Conservation (phyloP, 2,329 filamentous ascomycete genomes). For the Capronia coronata region DNA sequence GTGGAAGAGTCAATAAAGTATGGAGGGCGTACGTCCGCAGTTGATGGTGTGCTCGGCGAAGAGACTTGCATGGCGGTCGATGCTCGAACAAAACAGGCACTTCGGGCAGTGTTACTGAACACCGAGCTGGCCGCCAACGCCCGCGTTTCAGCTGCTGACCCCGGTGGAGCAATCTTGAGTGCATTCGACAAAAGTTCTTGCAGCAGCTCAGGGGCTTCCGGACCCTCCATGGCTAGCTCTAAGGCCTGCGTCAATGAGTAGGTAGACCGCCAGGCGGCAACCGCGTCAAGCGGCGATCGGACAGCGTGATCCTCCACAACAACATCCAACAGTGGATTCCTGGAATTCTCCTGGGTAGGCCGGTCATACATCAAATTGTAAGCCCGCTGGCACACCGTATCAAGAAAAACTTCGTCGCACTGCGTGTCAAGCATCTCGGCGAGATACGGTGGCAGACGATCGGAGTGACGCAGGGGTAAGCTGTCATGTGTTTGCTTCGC, state of each 20-base stretch:
- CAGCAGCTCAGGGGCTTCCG: slow-evolving; percentile 41
- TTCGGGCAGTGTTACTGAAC: slow-evolving; percentile 46
- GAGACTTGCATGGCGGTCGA: slow-evolving; percentile 48
- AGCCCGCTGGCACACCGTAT: slow-evolving; percentile 72
- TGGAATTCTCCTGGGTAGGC: slow-evolving; percentile 58
- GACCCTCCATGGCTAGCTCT: slow-evolving; percentile 51
- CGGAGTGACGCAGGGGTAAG: slow-evolving; percentile 50
- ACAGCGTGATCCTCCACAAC: slow-evolving; percentile 82
- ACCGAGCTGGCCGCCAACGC: slow-evolving; percentile 55
- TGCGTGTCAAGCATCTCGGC: slow-evolving; percentile 68
- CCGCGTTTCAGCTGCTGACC: slow-evolving; percentile 61
- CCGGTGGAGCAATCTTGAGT: slow-evolving; percentile 66
- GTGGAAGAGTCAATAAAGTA: slow-evolving; percentile 51
- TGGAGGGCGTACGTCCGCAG: slow-evolving; percentile 27
- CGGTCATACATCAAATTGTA: slow-evolving; percentile 87
- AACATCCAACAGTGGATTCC: slow-evolving; percentile 68
- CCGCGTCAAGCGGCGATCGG: slow-evolving; percentile 77
- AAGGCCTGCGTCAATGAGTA: slow-evolving; percentile 65
- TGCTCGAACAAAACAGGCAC: slow-evolving; percentile 32
- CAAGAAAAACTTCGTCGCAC: slow-evolving; percentile 73
- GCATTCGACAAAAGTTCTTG: slow-evolving; percentile 59
- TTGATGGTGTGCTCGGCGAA: slow-evolving; percentile 30
- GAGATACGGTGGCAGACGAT: slow-evolving; percentile 69
- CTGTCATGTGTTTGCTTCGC: slow-evolving; percentile 36
- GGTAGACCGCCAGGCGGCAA: slow-evolving; percentile 86